Conservation (phyloP, 805 yeast genomes). For the Wickerhamomyces ciferrii region DNA sequence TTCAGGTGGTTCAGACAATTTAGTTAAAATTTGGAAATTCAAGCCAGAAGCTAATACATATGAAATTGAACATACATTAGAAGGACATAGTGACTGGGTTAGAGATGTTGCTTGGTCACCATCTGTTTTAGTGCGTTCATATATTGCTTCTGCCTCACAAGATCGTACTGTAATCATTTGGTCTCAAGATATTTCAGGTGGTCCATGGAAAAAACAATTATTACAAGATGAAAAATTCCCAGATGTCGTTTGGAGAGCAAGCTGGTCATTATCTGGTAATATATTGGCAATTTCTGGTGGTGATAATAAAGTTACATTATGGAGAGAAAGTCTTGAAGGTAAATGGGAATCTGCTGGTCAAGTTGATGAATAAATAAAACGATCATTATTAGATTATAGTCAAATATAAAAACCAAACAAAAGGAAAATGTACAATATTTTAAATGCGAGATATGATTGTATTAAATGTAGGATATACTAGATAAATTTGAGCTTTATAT, state of each 20-base stretch:
- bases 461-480: too few relatives aligned
- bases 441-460: neutral
- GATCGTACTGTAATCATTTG: constrained; percentile 93
- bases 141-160: constrained; percentile 95
- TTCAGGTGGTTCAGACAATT: constrained; percentile 92
- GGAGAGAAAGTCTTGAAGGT: constrained; percentile 93
- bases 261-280: constrained; percentile 96
- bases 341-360: constrained; percentile 98
- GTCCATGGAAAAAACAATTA: constrained; percentile 76
- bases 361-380: constrained; percentile 60
- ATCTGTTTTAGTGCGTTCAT: constrained; percentile 76
- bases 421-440: neutral
- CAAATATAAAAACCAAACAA: neutral
- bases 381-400: too few relatives aligned
- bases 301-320: constrained; percentile 89
- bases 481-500: neutral
- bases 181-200: constrained; percentile 71
- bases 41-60: constrained; percentile 53
- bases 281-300: constrained; percentile 94
- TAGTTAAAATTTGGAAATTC: constrained; percentile 85
- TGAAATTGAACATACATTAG: constrained; percentile 67
- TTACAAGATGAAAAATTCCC: constrained; percentile 82
- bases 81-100: constrained; percentile 97
- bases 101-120: constrained; percentile 99
- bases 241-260: constrained; percentile 97